Conservation (phyloP, 441 rosid genomes). For the Croton laevigatus region DNA sequence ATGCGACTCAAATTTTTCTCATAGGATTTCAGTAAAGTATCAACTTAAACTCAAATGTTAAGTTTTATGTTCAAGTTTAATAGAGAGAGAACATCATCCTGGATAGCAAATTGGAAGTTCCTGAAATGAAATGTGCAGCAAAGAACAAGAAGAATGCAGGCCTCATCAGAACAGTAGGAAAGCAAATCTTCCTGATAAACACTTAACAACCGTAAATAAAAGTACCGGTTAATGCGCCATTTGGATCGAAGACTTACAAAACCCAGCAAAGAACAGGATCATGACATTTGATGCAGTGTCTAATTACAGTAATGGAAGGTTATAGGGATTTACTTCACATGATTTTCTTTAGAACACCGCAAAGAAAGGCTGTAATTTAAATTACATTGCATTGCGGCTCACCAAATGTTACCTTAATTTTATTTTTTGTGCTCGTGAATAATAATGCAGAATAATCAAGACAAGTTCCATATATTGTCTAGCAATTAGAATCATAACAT, state of each 20-base stretch:
- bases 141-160: constrained; percentile 65
- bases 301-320: too few species aligned
- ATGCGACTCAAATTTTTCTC: constrained; percentile 57
- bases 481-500: too few species aligned
- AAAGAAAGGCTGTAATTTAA: too few species aligned
- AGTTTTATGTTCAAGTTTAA: background rate
- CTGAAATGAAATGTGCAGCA: constrained; percentile 63
- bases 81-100: constrained; percentile 74
- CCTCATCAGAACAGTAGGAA: constrained; percentile 41
- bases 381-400: too few species aligned
- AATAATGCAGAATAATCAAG: too few species aligned
- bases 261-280: constrained; percentile 38
- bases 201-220: constrained; percentile 13
- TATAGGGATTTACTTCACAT: too few species aligned
- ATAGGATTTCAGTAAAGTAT: constrained; percentile 36
- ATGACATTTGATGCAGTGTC: background rate
- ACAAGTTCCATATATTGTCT: too few species aligned
- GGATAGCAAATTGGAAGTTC: constrained; percentile 42
- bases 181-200: constrained; percentile 39
- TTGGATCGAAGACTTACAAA: constrained; percentile 6
- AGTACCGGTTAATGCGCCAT: background rate
- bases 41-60: background rate
- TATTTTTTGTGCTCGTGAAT: too few species aligned
- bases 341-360: too few species aligned
- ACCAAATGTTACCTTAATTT: too few species aligned